A percentile compares a stretch with the other conserved stretches of the same genome.
These are phyloP conservation scores for Picocystis sp. DNA, from an alignment of 163 green algal genomes.

Conservation along the genomic window DNA sequence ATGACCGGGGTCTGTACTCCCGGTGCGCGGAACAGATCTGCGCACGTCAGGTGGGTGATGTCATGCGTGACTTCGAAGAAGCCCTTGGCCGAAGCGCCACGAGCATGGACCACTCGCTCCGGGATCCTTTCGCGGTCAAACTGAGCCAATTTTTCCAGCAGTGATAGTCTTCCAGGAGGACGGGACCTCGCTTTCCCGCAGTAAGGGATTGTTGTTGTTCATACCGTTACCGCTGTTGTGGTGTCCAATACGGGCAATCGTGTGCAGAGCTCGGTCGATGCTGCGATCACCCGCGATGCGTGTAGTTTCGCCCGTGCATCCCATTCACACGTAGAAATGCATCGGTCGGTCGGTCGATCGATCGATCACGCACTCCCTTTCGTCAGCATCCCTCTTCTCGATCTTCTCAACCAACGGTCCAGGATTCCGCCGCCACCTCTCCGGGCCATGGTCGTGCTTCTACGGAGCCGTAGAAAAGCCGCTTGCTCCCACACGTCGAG, in stretches of 20 bases:
- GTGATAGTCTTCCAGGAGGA: conserved; percentile 85
- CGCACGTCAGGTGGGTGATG: conserved; percentile 73
- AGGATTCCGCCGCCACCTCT: too few species aligned
- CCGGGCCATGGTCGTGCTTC: too few species aligned
- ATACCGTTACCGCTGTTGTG: conserved; percentile 78
- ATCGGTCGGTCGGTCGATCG: too few species aligned
- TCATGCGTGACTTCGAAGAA: conserved; percentile 95
- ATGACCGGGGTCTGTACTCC: conserved; percentile 83
- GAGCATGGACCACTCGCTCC: conserved; percentile 87
- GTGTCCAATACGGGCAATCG: conserved; percentile 76
- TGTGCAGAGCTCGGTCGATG: conserved; percentile 33
- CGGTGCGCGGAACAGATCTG: conserved; percentile 70
- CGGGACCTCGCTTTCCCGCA: conserved; percentile 47
- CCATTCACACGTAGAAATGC: too few species aligned
- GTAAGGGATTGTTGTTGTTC: conserved; percentile 89
- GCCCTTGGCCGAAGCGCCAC: conserved; percentile 71
- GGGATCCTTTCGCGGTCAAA: conserved; percentile 94
- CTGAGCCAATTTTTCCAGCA: conserved; percentile 81
- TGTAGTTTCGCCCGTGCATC: too few species aligned
- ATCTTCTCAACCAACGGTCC: too few species aligned
- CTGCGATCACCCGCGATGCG: conserved; percentile 5
- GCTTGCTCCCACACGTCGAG: too few species aligned
- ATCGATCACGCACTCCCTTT: too few species aligned
- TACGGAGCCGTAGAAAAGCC: too few species aligned
- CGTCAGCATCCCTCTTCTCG: too few species aligned